Evolutionary conservation across 2,329 filamentous ascomycete species (phyloP).

Genomic region (Zymoseptoria tritici): DNA sequence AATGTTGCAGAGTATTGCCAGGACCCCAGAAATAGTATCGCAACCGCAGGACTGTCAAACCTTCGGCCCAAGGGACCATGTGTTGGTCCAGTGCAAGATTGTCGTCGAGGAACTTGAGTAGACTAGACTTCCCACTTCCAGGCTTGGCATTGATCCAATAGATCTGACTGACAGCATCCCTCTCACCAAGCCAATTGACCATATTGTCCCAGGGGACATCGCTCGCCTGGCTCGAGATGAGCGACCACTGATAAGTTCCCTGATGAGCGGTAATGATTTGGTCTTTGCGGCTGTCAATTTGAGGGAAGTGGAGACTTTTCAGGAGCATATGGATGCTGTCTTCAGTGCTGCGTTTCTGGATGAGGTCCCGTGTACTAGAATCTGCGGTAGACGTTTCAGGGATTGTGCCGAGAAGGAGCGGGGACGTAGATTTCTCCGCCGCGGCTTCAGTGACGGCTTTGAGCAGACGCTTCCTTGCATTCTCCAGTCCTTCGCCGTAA

Average conservation of each 20-base stretch:
- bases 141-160: constrained; percentile 5
- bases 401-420: background rate
- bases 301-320: constrained; percentile 3
- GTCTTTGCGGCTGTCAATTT: background rate
- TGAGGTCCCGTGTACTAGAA: background rate
- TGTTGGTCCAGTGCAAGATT: background rate
- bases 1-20: background rate
- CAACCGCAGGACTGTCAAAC: background rate
- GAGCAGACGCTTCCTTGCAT: constrained; percentile 1
- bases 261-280: background rate
- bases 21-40: constrained; percentile 5
- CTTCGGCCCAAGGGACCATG: constrained; percentile 1
- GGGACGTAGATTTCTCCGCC: background rate
- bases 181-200: background rate
- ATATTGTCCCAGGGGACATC: constrained; percentile 1
- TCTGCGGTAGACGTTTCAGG: background rate
- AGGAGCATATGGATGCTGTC: background rate
- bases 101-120: constrained; percentile 1
- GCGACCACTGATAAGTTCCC: constrained; percentile 2
- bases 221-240: background rate
- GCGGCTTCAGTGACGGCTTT: background rate
- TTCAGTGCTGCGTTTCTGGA: background rate
- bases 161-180: background rate
- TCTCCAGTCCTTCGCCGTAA: constrained; percentile 8
- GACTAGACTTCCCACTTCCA: constrained; percentile 2